Base-by-base conservation (phyloP, 306 rosid species). In the Begonia masoniana region DNA sequence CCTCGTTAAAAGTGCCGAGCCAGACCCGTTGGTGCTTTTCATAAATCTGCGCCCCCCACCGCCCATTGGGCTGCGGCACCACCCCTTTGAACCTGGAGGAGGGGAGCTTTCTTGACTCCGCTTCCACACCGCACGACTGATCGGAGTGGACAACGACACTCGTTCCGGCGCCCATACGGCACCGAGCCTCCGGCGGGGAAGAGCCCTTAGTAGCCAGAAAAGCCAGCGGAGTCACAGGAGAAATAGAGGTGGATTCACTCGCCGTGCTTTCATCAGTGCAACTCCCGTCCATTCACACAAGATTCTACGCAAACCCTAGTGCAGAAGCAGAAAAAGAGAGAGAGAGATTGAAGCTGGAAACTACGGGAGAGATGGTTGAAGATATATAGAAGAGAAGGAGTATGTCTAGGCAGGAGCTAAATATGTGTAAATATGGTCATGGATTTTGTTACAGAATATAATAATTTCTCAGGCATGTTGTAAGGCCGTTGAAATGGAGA, bases 31-130 rank as follows among this genome's bases (percentile, higher is more conserved):
- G 99, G 57, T 91, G 99, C 74, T 91, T 91, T 82, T 91, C 99
- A 71, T 91, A 91, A 77, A 91, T 91, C 94, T 91, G 99, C 0
- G 99, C 96, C 0, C 99, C 99, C 99, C 99, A 91, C 0, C 99
- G 96, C 2, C 99, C 94, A 63, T 91, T 91, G 4, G 99, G 99
- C 56, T 91, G 99, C 0, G 99, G 99, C n/a, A 91, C 99, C 1
- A 91, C 99, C 3, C 99, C 99, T 60, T 91, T 91, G 78, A 73
- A 86, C 43, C 78, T 82, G 0, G 99, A 91, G 0, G 99, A 91
- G 0, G 93, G 96, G 0, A 91, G 86, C 41, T 91, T 91, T 3
- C 96, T 55, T 0, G 99, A 91, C 67, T 91, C 96, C 0, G 82
- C 94, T 24, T 85, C 94, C 36, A 64, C 64, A 12, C 73, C 75